phyloP scores from a whole-genome alignment of 106 monocot species.

The Dactylorhiza incarnata region DNA sequence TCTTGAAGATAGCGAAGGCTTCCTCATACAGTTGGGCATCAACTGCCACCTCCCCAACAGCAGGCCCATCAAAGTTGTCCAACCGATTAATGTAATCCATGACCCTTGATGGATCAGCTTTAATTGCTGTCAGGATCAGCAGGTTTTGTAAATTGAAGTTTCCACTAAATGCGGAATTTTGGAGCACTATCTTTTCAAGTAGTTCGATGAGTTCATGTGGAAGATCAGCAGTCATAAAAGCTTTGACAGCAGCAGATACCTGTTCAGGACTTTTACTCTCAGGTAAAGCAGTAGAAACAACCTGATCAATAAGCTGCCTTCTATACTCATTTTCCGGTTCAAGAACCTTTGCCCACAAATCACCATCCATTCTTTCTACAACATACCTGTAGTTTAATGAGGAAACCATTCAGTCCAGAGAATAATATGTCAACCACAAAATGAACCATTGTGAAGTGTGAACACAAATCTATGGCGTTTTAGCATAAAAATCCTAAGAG shows the following conservation, averaged over 20 bases:
- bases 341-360: slow-evolving; percentile 96
- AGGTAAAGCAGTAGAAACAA: slow-evolving; percentile 87
- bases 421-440: background rate
- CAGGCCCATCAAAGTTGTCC: slow-evolving; percentile 98
- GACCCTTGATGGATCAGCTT: slow-evolving; percentile 90
- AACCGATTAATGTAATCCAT: slow-evolving; percentile 97
- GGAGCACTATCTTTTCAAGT: slow-evolving; percentile 94
- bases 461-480: background rate
- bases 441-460: background rate
- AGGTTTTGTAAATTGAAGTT: slow-evolving; percentile 97
- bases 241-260: slow-evolving; percentile 96
- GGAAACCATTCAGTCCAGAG: background rate
- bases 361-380: slow-evolving; percentile 93
- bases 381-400: slow-evolving; percentile 65
- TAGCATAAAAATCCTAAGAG: too few relatives aligned
- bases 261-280: slow-evolving; percentile 99
- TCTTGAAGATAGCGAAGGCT: slow-evolving; percentile 98
- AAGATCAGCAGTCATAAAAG: slow-evolving; percentile 99
- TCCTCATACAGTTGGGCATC: slow-evolving; percentile 94
- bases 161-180: slow-evolving; percentile 95
- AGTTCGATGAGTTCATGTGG: slow-evolving; percentile 97
- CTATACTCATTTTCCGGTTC: slow-evolving; percentile 88
- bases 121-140: slow-evolving; percentile 90
- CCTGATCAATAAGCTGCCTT: slow-evolving; percentile 94
- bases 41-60: slow-evolving; percentile 95